Base-by-base conservation (phyloP, 345 rosid genomes). In the Stellera chamaejasme region DNA sequence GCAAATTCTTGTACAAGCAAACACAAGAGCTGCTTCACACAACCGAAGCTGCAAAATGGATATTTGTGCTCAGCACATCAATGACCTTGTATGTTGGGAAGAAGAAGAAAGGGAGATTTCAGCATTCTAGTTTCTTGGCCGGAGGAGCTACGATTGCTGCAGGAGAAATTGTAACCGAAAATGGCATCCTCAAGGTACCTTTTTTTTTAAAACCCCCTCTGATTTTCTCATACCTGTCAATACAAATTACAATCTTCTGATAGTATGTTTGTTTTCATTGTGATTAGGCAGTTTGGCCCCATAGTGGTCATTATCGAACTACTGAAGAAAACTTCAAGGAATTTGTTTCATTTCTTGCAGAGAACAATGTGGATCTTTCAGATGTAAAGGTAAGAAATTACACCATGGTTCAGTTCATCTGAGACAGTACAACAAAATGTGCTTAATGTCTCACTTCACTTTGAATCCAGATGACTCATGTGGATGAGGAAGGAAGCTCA, bases 231-330 rank as follows among this genome's bases (percentile, higher is more conserved):
- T 19, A 19, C 23, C 23, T 19, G 23, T 1, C 23, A 19, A 19
- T 19, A 19, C 23, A 19, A 19, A 19, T 19, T 19, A 42, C 16
- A 25, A 59, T 64, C 16, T 26, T 47, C 59, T 59, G 68, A 63
- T 46, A 10, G 41, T 69, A 43, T 9, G 49, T 61, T 57, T 1
- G 11, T 43, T 15, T 64, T 48, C 6, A 48, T 43, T 19, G 50
- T 59, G 11, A 49, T 56, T 79, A 85, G 86, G 96, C 95, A 48
- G 96, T 93, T 66, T 93, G 99, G 99, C 92, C 87, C 59, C 97
- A 93, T 62, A 93, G 99, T 58, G 99, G 99, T 45, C 99, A 93
- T 66, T 93, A 93, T 83, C 82, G 77, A 58, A 97, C 99, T 12
- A 93, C 99, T 1, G 23, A 19, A 19, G 23, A 19, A 19, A 19